These are phyloP conservation scores for Juncus effusus DNA, from an alignment of 176 grass and related monocot species.

Conservation along the genomic window DNA sequence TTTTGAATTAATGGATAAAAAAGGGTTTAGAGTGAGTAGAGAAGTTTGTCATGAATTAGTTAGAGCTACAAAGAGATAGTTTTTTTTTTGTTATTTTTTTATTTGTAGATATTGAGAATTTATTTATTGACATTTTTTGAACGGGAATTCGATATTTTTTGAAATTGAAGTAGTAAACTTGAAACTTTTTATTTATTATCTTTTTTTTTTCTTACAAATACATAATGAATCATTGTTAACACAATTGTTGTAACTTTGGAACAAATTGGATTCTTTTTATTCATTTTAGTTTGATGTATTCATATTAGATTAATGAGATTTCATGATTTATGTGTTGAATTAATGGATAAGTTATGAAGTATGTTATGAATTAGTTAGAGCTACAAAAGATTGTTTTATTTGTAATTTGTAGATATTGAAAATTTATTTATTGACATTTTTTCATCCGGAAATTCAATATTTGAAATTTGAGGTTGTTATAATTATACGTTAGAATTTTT, in stretches of 20 bases:
- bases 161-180: no score
- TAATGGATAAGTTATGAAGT: slow-evolving; percentile 42
- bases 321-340: slow-evolving; percentile 45
- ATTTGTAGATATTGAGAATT: neutral
- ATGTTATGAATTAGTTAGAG: neutral
- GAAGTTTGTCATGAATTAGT: slow-evolving; percentile 5
- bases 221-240: no score
- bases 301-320: neutral
- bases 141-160: no score
- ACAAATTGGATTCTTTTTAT: no score
- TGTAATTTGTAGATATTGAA: neutral
- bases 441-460: no score
- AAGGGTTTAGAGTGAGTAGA: slow-evolving; percentile 36
- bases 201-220: no score
- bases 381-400: slow-evolving; percentile 15
- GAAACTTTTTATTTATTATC: no score
- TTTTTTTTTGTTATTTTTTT: neutral
- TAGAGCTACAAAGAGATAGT: slow-evolving; percentile 22
- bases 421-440: neutral
- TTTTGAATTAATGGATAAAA: slow-evolving; percentile 54
- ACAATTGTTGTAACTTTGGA: no score
- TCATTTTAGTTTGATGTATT: no score
- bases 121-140: neutral
- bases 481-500: no score
- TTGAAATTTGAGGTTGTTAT: no score